Evolutionary conservation across 2,329 filamentous ascomycete genomes (phyloP).

Genomic region (Xylaria sp.): DNA sequence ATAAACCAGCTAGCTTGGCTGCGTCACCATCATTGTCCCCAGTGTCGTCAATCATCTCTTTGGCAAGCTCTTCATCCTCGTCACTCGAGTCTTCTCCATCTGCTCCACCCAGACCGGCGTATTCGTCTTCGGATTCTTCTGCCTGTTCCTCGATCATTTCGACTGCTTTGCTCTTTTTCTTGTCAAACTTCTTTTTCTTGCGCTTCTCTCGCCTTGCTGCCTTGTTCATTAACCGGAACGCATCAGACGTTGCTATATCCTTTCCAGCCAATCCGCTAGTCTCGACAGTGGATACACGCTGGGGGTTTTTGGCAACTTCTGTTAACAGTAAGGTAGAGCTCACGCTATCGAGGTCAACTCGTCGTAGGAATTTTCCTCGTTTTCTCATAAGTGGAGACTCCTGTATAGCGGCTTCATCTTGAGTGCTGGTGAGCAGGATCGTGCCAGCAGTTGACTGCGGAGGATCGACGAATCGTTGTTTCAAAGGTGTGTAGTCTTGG

Average conservation of each 20-base stretch:
- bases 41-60: constrained; percentile 91
- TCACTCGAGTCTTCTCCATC: constrained; percentile 87
- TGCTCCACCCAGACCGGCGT: constrained; percentile 89
- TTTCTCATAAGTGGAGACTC: constrained; percentile 74
- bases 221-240: constrained; percentile 78
- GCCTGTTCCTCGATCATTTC: constrained; percentile 92
- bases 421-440: constrained; percentile 61
- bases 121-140: constrained; percentile 98
- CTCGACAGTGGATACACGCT: constrained; percentile 51
- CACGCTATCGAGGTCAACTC: constrained; percentile 38
- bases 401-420: constrained; percentile 55
- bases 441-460: constrained; percentile 79
- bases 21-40: constrained; percentile 81
- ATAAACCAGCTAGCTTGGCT: constrained; percentile 83
- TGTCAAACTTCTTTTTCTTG: constrained; percentile 72
- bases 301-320: constrained; percentile 48
- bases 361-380: constrained; percentile 62
- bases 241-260: constrained; percentile 51
- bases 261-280: constrained; percentile 40
- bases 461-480: constrained; percentile 71
- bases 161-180: constrained; percentile 87
- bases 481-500: constrained; percentile 76
- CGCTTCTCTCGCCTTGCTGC: constrained; percentile 67
- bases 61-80: constrained; percentile 75
- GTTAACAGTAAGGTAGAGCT: constrained; percentile 57